Percentiles rank a stretch among this genome's conserved stretches.
Evolutionary conservation across 2,329 filamentous ascomycete genomes (phyloP).

Genomic region (Penicillium sp.): DNA sequence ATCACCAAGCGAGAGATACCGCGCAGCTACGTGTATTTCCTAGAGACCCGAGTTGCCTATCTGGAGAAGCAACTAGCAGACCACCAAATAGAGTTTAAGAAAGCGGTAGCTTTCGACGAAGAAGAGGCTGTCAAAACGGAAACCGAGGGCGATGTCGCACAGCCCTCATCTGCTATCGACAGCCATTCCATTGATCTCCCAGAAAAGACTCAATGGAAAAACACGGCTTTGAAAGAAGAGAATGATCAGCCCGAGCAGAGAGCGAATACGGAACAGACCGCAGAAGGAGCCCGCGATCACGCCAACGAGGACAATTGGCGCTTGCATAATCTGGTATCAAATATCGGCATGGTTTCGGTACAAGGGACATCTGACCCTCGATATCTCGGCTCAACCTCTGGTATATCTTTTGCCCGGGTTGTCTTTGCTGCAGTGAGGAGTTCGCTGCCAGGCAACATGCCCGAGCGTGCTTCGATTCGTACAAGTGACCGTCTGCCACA

Average conservation of each 20-base stretch:
- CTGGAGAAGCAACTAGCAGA: slow-evolving; percentile 75
- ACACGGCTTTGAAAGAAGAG: slow-evolving; percentile 26
- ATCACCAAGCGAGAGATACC: slow-evolving; percentile 97
- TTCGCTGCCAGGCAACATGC: slow-evolving; percentile 61
- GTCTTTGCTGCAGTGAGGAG: slow-evolving; percentile 92
- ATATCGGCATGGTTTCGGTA: slow-evolving; percentile 76
- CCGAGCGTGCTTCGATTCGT: slow-evolving; percentile 66
- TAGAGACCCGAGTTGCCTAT: slow-evolving; percentile 83
- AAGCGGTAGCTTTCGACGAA: slow-evolving; percentile 69
- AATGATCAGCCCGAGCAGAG: slow-evolving; percentile 19
- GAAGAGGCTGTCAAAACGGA: slow-evolving; percentile 41
- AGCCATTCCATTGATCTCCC: slow-evolving; percentile 18
- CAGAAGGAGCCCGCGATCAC: slow-evolving; percentile 39
- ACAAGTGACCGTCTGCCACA: slow-evolving; percentile 60
- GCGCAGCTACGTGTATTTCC: slow-evolving; percentile 89
- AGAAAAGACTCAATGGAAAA: slow-evolving; percentile 19
- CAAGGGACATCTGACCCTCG: slow-evolving; percentile 78
- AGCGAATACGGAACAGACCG: slow-evolving; percentile 23
- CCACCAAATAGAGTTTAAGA: slow-evolving; percentile 72
- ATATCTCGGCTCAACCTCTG: slow-evolving; percentile 82
- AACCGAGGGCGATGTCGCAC: slow-evolving; percentile 30
- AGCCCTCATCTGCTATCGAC: slow-evolving; percentile 22
- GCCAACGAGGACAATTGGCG: slow-evolving; percentile 63
- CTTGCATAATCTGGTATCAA: slow-evolving; percentile 69
- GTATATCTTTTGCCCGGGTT: slow-evolving; percentile 91